These are phyloP conservation scores for Komagataella phaffii DNA, from an alignment of 805 yeast genomes.

Conservation along the genomic window DNA sequence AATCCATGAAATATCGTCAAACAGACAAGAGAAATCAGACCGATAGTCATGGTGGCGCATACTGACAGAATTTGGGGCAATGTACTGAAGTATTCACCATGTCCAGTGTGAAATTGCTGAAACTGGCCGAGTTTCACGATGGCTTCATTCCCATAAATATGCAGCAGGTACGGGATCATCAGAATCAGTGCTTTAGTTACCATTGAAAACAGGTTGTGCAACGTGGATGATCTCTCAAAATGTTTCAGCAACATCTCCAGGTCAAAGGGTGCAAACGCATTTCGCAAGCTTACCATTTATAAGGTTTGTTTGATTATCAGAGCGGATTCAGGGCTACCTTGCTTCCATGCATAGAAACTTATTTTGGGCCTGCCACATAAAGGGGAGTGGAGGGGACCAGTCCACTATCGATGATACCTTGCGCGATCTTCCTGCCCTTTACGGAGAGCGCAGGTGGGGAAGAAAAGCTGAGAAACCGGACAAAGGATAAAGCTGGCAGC, in stretches of 20 bases:
- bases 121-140: not conserved
- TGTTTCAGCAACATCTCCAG: not conserved
- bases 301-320: not conserved
- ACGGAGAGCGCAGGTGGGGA: not conserved
- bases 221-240: not conserved
- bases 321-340: not conserved
- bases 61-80: not conserved
- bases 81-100: not conserved
- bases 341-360: not conserved
- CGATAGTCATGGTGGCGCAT: not conserved
- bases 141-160: not conserved
- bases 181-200: not conserved
- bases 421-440: not conserved
- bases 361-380: not conserved
- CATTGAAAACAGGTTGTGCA: not conserved
- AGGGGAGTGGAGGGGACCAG: not conserved
- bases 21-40: not conserved
- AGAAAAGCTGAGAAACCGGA: not conserved
- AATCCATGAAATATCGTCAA: not conserved
- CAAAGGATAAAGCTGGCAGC: not conserved
- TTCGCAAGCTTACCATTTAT: not conserved
- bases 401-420: not conserved
- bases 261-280: not conserved
- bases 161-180: not conserved
- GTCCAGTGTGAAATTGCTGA: not conserved